phyloP scores from a whole-genome alignment of 2,329 filamentous ascomycete species.

The Intubia oerlemansii region DNA sequence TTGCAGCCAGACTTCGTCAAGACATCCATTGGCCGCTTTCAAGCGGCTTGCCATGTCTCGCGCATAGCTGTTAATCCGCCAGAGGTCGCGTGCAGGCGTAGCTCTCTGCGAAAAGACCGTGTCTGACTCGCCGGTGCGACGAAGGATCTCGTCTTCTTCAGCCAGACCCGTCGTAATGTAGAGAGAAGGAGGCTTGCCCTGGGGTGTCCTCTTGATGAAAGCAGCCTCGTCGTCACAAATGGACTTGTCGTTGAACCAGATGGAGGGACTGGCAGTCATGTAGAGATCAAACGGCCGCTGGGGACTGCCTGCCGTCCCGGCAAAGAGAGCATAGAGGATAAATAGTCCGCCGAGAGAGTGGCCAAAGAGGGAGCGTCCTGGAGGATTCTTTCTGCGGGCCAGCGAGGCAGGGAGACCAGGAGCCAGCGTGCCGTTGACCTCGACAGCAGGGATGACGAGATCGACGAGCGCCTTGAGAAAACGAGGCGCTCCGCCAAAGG shows the following conservation, averaged over 20 bases:
- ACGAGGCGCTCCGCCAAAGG: slow-evolving; percentile 1
- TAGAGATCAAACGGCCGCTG: slow-evolving; percentile 5
- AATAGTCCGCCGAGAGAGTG: slow-evolving; percentile 6
- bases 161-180: slow-evolving; percentile 4
- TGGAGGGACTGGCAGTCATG: slow-evolving; percentile 5
- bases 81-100: too few species aligned
- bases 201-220: background rate
- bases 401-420: too few species aligned
- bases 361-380: slow-evolving; percentile 5
- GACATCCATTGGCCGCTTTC: background rate
- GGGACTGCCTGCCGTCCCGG: too few species aligned
- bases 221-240: slow-evolving; percentile 2
- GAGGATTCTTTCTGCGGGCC: too few species aligned
- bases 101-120: slow-evolving; percentile 1
- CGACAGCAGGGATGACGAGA: slow-evolving; percentile 1
- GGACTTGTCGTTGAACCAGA: slow-evolving; percentile 4
- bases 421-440: too few species aligned
- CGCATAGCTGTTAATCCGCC: slow-evolving; percentile 2
- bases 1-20: slow-evolving; percentile 3
- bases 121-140: slow-evolving; percentile 3
- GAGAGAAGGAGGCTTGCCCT: slow-evolving; percentile 1
- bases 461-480: background rate
- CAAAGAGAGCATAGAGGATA: slow-evolving; percentile 3
- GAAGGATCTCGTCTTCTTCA: slow-evolving; percentile 2
- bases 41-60: slow-evolving; percentile 1